A percentile compares a stretch with the other conserved stretches of the same genome.
Conservation (phyloP, 805 yeast genomes). For the Yarrowia sp. region DNA sequence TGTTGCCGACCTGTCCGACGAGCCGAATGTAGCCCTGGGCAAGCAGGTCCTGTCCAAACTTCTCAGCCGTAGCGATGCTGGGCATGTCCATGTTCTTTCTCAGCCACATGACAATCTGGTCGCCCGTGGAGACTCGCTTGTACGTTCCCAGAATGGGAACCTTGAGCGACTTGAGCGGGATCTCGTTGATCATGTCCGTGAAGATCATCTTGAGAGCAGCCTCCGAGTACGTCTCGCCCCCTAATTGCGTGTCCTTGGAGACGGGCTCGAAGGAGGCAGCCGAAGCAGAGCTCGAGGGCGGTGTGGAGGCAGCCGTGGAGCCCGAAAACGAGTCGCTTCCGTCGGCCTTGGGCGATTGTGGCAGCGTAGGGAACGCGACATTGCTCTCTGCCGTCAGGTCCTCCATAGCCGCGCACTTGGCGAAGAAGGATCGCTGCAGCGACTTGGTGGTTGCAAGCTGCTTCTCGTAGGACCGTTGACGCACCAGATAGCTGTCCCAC, state of each 20-base stretch:
- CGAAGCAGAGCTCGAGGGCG: background rate
- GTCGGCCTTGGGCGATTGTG: conserved; percentile 19
- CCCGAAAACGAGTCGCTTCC: background rate
- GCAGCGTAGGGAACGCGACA: conserved; percentile 21
- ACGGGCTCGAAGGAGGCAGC: background rate
- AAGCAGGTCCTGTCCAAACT: conserved; percentile 71
- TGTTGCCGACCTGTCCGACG: conserved; percentile 55
- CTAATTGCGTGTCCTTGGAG: conserved; percentile 29
- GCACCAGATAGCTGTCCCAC: conserved; percentile 49
- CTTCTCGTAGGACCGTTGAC: conserved; percentile 50
- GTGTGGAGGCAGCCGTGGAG: background rate
- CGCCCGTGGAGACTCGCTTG: conserved; percentile 59
- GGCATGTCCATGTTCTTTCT: conserved; percentile 49
- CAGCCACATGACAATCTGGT: conserved; percentile 58
- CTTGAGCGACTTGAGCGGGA: conserved; percentile 55
- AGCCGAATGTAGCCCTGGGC: conserved; percentile 57
- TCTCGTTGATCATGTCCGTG: conserved; percentile 43
- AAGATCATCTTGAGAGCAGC: conserved; percentile 44
- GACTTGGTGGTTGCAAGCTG: conserved; percentile 48
- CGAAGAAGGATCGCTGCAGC: conserved; percentile 60
- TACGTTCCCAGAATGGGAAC: conserved; percentile 70
- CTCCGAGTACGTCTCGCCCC: conserved; percentile 39
- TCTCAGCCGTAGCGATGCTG: conserved; percentile 62
- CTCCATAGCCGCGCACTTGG: conserved; percentile 67
- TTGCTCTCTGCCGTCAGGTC: conserved; percentile 38